Evolutionary conservation across 495 filamentous ascomycete species (phyloP).

Genomic region (Aspergillus cavernicola): DNA sequence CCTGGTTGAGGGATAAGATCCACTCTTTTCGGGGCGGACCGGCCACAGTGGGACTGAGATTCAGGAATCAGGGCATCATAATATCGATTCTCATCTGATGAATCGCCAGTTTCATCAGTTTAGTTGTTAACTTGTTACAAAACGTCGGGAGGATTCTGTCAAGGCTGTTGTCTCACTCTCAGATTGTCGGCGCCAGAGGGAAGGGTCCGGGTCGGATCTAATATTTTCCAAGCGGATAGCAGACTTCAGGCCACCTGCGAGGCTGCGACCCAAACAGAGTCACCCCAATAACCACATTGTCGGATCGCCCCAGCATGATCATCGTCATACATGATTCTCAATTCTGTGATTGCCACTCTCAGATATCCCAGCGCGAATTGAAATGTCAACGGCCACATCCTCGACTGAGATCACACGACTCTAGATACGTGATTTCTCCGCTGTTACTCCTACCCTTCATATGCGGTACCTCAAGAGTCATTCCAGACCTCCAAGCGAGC

Average conservation of each 20-base stretch:
- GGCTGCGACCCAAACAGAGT: neutral
- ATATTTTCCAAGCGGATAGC: too few species aligned
- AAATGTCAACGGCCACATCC: neutral
- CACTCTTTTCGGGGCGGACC: slow-evolving; percentile 3
- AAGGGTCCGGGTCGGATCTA: too few species aligned
- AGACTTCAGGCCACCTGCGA: too few species aligned
- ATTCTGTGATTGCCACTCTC: neutral
- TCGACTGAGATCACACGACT: neutral
- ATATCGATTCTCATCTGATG: too few species aligned
- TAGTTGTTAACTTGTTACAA: neutral
- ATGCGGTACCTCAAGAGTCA: neutral
- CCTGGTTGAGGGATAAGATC: neutral
- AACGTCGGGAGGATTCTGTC: too few species aligned
- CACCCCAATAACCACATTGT: slow-evolving; percentile 18
- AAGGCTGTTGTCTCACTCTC: neutral
- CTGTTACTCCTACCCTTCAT: neutral
- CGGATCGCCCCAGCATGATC: slow-evolving; percentile 18
- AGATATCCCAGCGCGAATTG: neutral
- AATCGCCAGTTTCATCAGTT: neutral
- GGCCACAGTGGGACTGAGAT: slow-evolving; percentile 2
- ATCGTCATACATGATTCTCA: neutral
- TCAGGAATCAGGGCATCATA: too few species aligned
- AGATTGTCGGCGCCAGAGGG: neutral
- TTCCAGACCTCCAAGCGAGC: neutral
- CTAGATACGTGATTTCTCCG: neutral